Conservation (phyloP, 176 grass and related monocot genomes). For the Triticum turgidum region DNA sequence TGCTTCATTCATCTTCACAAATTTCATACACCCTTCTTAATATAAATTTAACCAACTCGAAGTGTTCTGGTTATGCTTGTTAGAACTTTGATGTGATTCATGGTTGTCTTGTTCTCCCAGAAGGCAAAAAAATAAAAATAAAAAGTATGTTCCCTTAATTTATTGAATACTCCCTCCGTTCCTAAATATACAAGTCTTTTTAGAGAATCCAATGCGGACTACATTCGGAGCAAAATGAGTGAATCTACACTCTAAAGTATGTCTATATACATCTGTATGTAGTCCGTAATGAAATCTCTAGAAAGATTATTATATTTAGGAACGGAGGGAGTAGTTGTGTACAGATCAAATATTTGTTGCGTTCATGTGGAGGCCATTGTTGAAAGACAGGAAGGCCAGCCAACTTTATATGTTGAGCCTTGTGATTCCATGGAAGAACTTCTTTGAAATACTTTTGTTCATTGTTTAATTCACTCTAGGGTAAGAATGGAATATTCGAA, state of each 20-base stretch:
- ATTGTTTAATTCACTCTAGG: slow-evolving; percentile 5
- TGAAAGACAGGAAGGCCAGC: not conserved
- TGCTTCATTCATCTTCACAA: slow-evolving; percentile 17
- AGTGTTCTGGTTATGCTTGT: not conserved
- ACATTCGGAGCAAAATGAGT: no score
- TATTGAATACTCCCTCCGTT: not conserved
- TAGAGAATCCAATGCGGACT: no score
- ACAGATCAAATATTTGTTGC: not conserved
- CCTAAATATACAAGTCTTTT: no score
- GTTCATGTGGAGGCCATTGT: not conserved
- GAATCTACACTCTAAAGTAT: no score
- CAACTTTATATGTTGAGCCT: slow-evolving; percentile 1
- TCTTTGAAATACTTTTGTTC: slow-evolving; percentile 6
- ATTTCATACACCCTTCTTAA: not conserved
- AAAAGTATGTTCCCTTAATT: not conserved
- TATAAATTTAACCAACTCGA: slow-evolving; percentile 7
- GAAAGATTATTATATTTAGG: no score
- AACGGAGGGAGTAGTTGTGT: not conserved
- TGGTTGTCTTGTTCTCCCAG: slow-evolving; percentile 3
- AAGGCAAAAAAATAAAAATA: not conserved
- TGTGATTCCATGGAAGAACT: not conserved
- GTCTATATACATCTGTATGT: no score
- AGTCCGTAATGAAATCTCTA: no score
- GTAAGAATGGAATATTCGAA: slow-evolving; percentile 19
- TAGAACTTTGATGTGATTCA: slow-evolving; percentile 16